Percentiles rank a stretch among this genome's conserved stretches.
Evolutionary conservation across 148 eudicot species (phyloP).

Genomic region (Rhododendron simsii): DNA sequence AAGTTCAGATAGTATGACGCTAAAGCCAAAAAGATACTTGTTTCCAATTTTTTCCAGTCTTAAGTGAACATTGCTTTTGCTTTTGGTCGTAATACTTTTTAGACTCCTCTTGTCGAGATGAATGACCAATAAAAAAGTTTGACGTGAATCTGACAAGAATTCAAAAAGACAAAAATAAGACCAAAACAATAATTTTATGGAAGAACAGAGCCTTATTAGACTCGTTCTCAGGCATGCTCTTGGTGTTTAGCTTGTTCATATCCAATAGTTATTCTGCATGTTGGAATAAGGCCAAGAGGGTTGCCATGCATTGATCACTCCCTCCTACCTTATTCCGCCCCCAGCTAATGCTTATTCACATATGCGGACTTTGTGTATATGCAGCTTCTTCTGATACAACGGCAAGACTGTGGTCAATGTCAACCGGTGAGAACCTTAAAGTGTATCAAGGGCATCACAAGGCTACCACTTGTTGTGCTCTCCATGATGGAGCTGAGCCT

Average conservation of each 20-base stretch:
- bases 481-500: conserved; percentile 88
- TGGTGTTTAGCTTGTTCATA: background rate
- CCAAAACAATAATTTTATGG: background rate
- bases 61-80: no score
- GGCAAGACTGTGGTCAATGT: conserved; percentile 79
- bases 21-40: no score
- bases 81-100: no score
- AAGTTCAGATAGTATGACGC: no score
- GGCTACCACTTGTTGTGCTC: conserved; percentile 93
- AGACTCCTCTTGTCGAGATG: background rate
- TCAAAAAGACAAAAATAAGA: no score
- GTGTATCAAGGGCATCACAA: conserved; percentile 90
- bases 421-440: conserved; percentile 70
- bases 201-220: background rate
- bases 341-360: background rate
- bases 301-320: background rate
- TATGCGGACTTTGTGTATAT: background rate
- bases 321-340: background rate
- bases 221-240: background rate
- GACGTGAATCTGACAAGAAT: background rate
- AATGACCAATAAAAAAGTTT: background rate
- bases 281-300: background rate
- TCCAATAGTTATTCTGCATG: background rate
- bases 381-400: conserved; percentile 94
- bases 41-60: no score